These are phyloP conservation scores for Alternaria burnsii DNA, from an alignment of 2,329 filamentous ascomycete species.

Conservation along the genomic window DNA sequence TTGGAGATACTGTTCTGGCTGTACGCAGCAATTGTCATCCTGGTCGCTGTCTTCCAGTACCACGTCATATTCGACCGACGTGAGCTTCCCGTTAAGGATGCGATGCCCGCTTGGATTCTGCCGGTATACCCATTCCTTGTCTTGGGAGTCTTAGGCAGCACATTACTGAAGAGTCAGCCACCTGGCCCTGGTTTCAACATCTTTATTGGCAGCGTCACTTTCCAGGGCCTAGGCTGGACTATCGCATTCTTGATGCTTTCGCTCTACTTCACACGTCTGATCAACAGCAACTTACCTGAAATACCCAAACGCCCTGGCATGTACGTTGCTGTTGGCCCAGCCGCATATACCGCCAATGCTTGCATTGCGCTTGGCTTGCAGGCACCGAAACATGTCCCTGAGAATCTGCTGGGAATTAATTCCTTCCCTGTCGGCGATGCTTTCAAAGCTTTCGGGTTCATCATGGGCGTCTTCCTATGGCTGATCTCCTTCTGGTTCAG, in stretches of 20 bases:
- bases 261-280: conserved; percentile 73
- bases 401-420: conserved; percentile 44
- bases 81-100: conserved; percentile 49
- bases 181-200: conserved; percentile 30
- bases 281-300: conserved; percentile 65
- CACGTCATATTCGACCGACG: conserved; percentile 96
- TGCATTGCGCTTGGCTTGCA: conserved; percentile 53
- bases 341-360: conserved; percentile 37
- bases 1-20: conserved; percentile 74
- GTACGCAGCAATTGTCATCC: conserved; percentile 62
- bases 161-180: conserved; percentile 48
- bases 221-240: conserved; percentile 72
- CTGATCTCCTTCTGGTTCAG: conserved; percentile 61
- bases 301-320: conserved; percentile 55
- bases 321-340: conserved; percentile 60
- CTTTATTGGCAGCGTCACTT: conserved; percentile 67
- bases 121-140: conserved; percentile 48
- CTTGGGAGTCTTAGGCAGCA: conserved; percentile 49
- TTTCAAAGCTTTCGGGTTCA: conserved; percentile 53
- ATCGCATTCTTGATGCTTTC: conserved; percentile 74
- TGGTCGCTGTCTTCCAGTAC: conserved; percentile 87
- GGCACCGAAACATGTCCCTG: conserved; percentile 48
- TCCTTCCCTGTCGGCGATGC: conserved; percentile 47
- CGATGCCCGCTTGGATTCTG: conserved; percentile 52
- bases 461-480: conserved; percentile 58